These are phyloP conservation scores for Durio zibethinus DNA, from an alignment of 345 rosid genomes.

Conservation along the genomic window DNA sequence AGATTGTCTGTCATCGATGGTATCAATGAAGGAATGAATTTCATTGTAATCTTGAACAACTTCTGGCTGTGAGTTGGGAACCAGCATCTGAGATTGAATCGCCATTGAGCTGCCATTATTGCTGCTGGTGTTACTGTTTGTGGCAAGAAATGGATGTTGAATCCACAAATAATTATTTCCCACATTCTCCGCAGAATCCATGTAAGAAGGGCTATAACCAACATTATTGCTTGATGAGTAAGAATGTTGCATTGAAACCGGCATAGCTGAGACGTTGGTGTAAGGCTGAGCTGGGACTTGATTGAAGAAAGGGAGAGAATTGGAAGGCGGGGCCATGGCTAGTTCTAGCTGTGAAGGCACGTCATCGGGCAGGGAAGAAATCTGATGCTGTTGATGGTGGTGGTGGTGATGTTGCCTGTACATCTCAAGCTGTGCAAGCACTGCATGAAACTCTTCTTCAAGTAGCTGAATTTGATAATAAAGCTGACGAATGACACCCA, in stretches of 20 bases:
- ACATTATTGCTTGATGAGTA: conserved; percentile 33
- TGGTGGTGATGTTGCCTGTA: conserved; percentile 44
- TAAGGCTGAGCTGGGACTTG: conserved; percentile 22
- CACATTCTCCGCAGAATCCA: conserved; percentile 41
- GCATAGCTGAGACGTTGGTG: conserved; percentile 20
- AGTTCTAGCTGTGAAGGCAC: conserved; percentile 65
- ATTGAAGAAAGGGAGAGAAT: conserved; percentile 32
- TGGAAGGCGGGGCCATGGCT: conserved; percentile 68
- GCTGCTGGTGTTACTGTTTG: conserved; percentile 16
- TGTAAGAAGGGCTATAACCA: conserved; percentile 27
- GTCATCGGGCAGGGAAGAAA: conserved; percentile 32
- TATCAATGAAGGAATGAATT: conserved; percentile 67
- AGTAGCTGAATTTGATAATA: conserved; percentile 43
- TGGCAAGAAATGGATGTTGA: conserved; percentile 31
- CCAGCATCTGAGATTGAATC: conserved; percentile 46
- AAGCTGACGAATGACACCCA: conserved; percentile 49
- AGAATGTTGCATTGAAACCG: conserved; percentile 33
- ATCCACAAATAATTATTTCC: conserved; percentile 39
- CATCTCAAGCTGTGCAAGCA: conserved; percentile 59
- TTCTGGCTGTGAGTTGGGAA: conserved; percentile 36
- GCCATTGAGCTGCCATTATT: conserved; percentile 28
- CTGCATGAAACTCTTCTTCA: conserved; percentile 59
- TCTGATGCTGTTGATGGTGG: conserved; percentile 32
- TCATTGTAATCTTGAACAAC: conserved; percentile 65
- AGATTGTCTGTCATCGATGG: conserved; percentile 82